phyloP scores from a whole-genome alignment of 768 basidiomycete species.

The Phanerochaete sordida region DNA sequence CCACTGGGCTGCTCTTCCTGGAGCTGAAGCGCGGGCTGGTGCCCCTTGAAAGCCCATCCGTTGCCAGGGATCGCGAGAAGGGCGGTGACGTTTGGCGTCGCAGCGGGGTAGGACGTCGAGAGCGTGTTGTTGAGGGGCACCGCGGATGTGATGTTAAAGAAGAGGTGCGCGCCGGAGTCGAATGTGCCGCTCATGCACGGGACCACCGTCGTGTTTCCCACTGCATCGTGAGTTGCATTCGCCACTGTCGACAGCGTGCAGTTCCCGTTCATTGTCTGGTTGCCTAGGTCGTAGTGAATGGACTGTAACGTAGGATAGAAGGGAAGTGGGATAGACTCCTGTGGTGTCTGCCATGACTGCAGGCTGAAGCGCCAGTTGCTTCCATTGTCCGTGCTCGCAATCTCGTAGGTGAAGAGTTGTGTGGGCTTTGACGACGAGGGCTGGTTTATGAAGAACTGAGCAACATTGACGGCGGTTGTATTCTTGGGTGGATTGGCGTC shows the following conservation, averaged over 20 bases:
- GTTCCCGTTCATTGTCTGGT: conserved; percentile 8
- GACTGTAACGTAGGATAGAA: conserved; percentile 11
- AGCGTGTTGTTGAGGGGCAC: conserved; percentile 14
- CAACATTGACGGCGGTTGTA: conserved; percentile 8
- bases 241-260: conserved; percentile 9
- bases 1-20: background rate
- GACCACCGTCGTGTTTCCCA: background rate
- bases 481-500: conserved; percentile 10
- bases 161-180: conserved; percentile 3
- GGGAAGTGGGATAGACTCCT: conserved; percentile 7
- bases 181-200: conserved; percentile 14
- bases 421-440: background rate
- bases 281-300: conserved; percentile 11
- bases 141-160: conserved; percentile 14
- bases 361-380: conserved; percentile 13
- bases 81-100: background rate
- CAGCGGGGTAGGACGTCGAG: background rate
- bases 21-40: conserved; percentile 10
- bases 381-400: conserved; percentile 5
- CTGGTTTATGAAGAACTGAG: conserved; percentile 11
- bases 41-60: conserved; percentile 2
- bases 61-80: conserved; percentile 1
- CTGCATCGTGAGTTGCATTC: background rate
- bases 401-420: conserved; percentile 12
- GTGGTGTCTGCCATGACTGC: conserved; percentile 6